Base-by-base conservation (phyloP, 192 early-diverging fungal genomes). In the Backusella sp. region DNA sequence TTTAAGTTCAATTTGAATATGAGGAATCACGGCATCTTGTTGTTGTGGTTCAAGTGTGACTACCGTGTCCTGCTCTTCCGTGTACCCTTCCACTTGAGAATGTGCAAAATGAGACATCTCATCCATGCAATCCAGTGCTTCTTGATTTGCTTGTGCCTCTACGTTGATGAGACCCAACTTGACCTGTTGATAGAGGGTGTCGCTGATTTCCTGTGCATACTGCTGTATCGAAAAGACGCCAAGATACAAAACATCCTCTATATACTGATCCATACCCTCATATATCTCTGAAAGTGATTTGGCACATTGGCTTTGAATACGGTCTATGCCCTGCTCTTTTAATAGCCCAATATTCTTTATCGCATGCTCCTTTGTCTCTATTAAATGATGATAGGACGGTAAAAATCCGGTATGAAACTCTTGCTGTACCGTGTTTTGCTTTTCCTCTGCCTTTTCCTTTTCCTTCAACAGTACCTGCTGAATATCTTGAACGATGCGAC, bases 401-500 rank as follows among this genome's bases (percentile, higher is more conserved):
- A 93, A 93, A 78, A 88, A 84, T 46, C 82, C 84, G 62, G 85
- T 87, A 74, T 89, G 83, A 56, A 94, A 81, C 53, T 91, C 77
- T 11, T 84, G 41, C 42, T 83, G 85, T 71, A 93, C 88, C 65
- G 88, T 79, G 46, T 89, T 79, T 15, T 88, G 80, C 66, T 88
- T 86, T 36, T 86, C 70, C n/a, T 82, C 86, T 15, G 92, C 89
- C 17, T 86, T 77, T n/a, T 80, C 81, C 44, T 86, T 84, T 79
- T 95, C 96, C 65, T 88, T 88, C 21, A 87, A 86, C 6, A 93
- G 87, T 9, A 97, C 76, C 17, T 88, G 73, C 56, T 86, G 78
- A 68, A 97, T 81, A 77, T 99, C 96, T 66, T 77, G 76, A n/a
- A 99, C 84, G 36, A 98, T 84, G 76, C 96, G 95, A 70, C 84